A percentile compares a stretch with the other conserved stretches of the same genome.
Evolutionary conservation across 169 alveolate genomes (phyloP).

Genomic region (Blepharisma undulans): DNA sequence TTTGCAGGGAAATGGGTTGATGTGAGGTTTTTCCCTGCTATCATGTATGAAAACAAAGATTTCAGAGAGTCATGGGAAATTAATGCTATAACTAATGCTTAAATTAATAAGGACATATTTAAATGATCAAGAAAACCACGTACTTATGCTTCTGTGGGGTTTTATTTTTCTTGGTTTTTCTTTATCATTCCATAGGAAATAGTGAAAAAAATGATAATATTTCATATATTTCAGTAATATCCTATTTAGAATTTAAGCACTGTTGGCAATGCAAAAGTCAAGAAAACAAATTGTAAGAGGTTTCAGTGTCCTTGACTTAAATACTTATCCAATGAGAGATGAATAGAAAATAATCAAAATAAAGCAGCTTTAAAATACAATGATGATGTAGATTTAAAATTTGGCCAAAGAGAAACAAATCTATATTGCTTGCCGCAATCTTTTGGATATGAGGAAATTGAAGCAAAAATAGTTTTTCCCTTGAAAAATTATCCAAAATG

Average conservation of each 20-base stretch:
- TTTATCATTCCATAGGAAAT: background rate
- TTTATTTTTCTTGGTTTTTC: background rate
- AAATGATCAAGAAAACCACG: background rate
- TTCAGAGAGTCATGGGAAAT: conserved; percentile 41
- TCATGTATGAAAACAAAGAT: conserved; percentile 53
- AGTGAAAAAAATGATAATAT: background rate
- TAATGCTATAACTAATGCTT: background rate
- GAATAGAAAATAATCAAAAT: background rate
- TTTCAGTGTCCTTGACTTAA: background rate
- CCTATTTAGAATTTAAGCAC: background rate
- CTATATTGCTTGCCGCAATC: background rate
- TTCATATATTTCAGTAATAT: background rate
- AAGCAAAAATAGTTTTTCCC: background rate
- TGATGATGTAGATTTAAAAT: background rate
- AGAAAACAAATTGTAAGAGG: background rate
- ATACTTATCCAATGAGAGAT: background rate
- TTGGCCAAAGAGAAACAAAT: background rate
- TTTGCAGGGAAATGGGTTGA: conserved; percentile 58
- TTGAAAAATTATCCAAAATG: background rate
- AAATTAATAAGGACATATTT: background rate
- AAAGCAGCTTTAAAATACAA: background rate
- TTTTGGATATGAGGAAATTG: conserved; percentile 21
- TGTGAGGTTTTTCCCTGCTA: conserved; percentile 62
- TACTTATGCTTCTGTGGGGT: background rate
- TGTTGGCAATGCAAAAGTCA: background rate